These are phyloP conservation scores for Solanum chmielewskii DNA, from an alignment of 257 asterid genomes.

Conservation along the genomic window DNA sequence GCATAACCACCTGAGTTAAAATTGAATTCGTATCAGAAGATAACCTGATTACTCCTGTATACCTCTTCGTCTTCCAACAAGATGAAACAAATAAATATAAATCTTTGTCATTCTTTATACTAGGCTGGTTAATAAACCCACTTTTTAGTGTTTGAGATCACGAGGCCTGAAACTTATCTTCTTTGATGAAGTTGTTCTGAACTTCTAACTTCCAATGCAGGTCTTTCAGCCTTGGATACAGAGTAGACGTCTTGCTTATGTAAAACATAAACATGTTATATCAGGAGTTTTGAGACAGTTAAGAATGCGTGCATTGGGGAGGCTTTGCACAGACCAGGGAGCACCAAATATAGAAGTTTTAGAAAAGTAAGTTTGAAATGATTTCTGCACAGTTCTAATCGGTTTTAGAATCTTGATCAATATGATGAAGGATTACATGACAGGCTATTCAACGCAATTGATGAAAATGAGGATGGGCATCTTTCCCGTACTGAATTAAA, in stretches of 20 bases:
- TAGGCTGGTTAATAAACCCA: background rate
- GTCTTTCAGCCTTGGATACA: slow-evolving; percentile 86
- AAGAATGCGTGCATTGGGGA: slow-evolving; percentile 61
- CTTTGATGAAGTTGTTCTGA: background rate
- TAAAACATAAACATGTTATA: slow-evolving; percentile 69
- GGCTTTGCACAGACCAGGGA: slow-evolving; percentile 55
- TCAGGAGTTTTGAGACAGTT: slow-evolving; percentile 68
- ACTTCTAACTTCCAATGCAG: slow-evolving; percentile 21
- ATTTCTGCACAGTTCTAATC: background rate
- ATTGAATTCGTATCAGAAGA: background rate
- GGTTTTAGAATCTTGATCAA: background rate
- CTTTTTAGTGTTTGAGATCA: background rate
- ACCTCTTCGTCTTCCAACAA: background rate
- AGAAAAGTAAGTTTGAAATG: slow-evolving; percentile 27
- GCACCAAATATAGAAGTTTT: slow-evolving; percentile 43
- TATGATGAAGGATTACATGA: background rate
- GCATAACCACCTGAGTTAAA: background rate
- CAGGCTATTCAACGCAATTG: slow-evolving; percentile 64
- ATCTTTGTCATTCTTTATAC: background rate
- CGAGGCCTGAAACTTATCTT: background rate
- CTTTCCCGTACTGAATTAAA: slow-evolving; percentile 51
- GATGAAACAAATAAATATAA: background rate
- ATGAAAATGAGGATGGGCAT: slow-evolving; percentile 44
- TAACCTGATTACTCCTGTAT: background rate
- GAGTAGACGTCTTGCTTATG: slow-evolving; percentile 56